Conservation (phyloP, 495 filamentous ascomycete species). For the Staphylotrichum tortipilum region DNA sequence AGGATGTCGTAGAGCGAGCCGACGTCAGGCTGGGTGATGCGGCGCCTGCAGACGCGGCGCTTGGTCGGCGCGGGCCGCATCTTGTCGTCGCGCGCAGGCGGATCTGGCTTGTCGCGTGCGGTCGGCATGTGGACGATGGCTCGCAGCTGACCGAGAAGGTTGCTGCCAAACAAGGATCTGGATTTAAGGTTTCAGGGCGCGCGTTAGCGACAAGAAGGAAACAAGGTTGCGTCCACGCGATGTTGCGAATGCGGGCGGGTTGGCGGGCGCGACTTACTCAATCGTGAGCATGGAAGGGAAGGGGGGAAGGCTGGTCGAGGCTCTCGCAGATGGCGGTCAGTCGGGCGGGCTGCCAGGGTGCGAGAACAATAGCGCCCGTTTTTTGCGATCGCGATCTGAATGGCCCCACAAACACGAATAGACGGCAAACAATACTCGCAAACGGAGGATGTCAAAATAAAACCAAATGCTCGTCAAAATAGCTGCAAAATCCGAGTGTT, state of each 20-base stretch:
- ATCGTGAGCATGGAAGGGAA: constrained; percentile 25
- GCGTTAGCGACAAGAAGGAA: constrained; percentile 7
- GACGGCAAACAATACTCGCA: neutral
- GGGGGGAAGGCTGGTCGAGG: constrained; percentile 1
- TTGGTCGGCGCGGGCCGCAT: neutral
- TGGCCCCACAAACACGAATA: constrained; percentile 8
- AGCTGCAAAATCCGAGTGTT: neutral
- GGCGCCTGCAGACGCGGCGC: constrained; percentile 1
- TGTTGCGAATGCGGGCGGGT: neutral
- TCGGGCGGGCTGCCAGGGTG: neutral
- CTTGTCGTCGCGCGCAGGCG: constrained; percentile 2
- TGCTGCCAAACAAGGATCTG: constrained; percentile 25
- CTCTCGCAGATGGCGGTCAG: no score
- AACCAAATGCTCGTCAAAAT: no score
- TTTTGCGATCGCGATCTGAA: constrained; percentile 11
- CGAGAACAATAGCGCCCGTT: constrained; percentile 1
- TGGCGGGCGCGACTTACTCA: constrained; percentile 23
- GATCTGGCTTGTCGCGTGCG: constrained; percentile 10
- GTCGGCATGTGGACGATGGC: constrained; percentile 25
- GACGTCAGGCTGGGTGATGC: constrained; percentile 25
- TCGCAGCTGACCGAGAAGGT: constrained; percentile 26
- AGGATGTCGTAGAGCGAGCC: constrained; percentile 43
- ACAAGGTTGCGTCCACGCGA: neutral
- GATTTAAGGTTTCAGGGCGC: constrained; percentile 1
- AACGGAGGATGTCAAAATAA: neutral